Evolutionary conservation across 805 yeast species (phyloP).

Genomic region (Yarrowia bubula): DNA sequence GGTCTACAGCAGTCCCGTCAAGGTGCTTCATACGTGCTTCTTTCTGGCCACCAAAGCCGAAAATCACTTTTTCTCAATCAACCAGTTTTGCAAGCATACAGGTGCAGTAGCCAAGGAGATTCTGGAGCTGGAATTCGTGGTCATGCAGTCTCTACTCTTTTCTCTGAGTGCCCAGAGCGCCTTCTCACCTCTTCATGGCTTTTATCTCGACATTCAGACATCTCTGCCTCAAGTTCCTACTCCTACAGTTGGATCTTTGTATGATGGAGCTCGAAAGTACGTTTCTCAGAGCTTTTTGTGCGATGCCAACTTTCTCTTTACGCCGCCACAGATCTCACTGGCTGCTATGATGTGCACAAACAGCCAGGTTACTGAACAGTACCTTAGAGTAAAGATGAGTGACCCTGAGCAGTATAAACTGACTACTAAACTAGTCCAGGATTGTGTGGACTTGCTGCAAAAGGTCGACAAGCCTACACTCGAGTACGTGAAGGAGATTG

Average conservation of each 20-base stretch:
- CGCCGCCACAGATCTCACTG: slow-evolving; percentile 95
- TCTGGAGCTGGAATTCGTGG: slow-evolving; percentile 72
- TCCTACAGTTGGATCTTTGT: slow-evolving; percentile 61
- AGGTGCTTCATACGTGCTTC: slow-evolving; percentile 72
- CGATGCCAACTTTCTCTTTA: slow-evolving; percentile 71
- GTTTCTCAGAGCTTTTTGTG: slow-evolving; percentile 68
- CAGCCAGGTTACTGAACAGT: slow-evolving; percentile 60
- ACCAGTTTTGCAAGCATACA: slow-evolving; percentile 61
- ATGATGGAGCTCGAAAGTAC: slow-evolving; percentile 66
- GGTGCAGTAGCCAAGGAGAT: slow-evolving; percentile 58
- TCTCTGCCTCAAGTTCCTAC: slow-evolving; percentile 43
- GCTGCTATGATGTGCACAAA: slow-evolving; percentile 75
- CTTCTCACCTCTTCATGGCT: slow-evolving; percentile 86
- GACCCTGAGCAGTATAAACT: slow-evolving; percentile 23
- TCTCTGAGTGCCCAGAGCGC: slow-evolving; percentile 87
- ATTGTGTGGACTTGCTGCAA: slow-evolving; percentile 34
- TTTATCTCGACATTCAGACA: slow-evolving; percentile 82
- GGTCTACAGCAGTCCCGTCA: slow-evolving; percentile 78
- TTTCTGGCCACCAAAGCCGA: slow-evolving; percentile 92
- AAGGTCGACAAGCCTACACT: slow-evolving; percentile 31
- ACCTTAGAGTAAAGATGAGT: slow-evolving; percentile 63
- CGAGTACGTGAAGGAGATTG: slow-evolving; percentile 40
- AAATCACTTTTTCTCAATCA: slow-evolving; percentile 82
- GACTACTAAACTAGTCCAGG: slow-evolving; percentile 34
- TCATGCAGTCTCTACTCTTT: slow-evolving; percentile 72